These are phyloP conservation scores for Cucurbita ficifolia DNA, from an alignment of 306 rosid genomes.

Conservation along the genomic window DNA sequence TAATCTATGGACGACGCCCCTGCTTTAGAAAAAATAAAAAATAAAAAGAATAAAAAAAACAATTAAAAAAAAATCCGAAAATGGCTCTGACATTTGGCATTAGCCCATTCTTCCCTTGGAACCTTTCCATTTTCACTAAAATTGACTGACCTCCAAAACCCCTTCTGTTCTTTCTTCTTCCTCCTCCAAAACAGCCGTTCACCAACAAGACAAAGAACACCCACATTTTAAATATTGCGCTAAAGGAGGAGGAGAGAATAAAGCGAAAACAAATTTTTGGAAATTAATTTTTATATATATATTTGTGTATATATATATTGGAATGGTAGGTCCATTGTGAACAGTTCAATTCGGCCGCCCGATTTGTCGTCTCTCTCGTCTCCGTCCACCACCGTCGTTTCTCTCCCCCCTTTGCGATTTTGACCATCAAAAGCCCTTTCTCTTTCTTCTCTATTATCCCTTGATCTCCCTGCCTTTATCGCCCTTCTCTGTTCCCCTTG, in stretches of 20 bases:
- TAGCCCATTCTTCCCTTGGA: slow-evolving; percentile 2
- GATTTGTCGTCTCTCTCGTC: slow-evolving; percentile 74
- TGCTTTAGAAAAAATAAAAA: neutral
- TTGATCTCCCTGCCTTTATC: slow-evolving; percentile 24
- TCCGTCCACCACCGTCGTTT: slow-evolving; percentile 11
- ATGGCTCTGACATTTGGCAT: slow-evolving; percentile 3
- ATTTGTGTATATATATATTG: neutral
- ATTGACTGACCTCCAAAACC: neutral
- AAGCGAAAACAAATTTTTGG: neutral
- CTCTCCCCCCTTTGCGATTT: slow-evolving; percentile 2
- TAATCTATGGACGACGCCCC: neutral
- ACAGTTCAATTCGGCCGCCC: slow-evolving; percentile 72
- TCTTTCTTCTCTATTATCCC: slow-evolving; percentile 12
- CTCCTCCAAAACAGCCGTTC: neutral
- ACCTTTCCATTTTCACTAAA: neutral
- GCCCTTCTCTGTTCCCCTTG: slow-evolving; percentile 15
- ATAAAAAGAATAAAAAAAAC: neutral
- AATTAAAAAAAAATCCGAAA: neutral
- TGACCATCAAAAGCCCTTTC: neutral
- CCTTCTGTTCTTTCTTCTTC: neutral
- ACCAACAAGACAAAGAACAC: neutral
- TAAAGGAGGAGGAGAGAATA: neutral
- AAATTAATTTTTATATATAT: neutral
- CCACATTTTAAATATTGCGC: neutral
- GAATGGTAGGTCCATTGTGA: slow-evolving; percentile 30